phyloP scores from a whole-genome alignment of 768 basidiomycete genomes.

The Tubosaeta sp. region DNA sequence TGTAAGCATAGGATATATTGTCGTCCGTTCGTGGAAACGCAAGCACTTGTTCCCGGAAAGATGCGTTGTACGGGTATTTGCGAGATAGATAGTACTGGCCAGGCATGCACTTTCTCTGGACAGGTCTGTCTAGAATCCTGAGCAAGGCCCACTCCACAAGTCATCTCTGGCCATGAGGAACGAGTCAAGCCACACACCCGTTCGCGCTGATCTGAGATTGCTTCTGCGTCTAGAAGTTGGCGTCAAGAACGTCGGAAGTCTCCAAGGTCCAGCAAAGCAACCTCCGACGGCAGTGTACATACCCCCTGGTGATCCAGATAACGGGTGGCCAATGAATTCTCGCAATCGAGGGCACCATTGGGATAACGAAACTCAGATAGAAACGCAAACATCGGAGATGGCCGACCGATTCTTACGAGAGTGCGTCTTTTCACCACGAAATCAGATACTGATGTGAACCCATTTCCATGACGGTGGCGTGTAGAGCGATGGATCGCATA shows the following conservation, averaged over 20 bases:
- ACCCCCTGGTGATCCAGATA: conserved; percentile 19
- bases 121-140: not conserved
- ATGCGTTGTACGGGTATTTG: conserved; percentile 9
- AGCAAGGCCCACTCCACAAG: not conserved
- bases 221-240: conserved; percentile 1
- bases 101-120: conserved; percentile 1
- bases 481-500: conserved; percentile 14
- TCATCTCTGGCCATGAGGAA: not conserved
- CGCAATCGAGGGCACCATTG: conserved; percentile 1
- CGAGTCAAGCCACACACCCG: not conserved
- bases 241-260: conserved; percentile 11
- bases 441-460: not conserved
- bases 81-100: conserved; percentile 9
- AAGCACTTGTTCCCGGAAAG: conserved; percentile 5
- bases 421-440: not conserved
- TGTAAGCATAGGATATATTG: conserved; percentile 1
- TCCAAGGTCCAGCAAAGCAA: conserved; percentile 7
- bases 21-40: conserved; percentile 16
- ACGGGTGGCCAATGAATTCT: conserved; percentile 2
- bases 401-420: conserved; percentile 14
- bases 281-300: conserved; percentile 11
- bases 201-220: conserved; percentile 20
- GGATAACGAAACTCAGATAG: conserved; percentile 4
- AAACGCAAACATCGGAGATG: conserved; percentile 13
- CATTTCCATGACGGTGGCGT: conserved; percentile 14